Evolutionary conservation across 768 basidiomycete species (phyloP), one percentile per base, ranked within the genome.

Genomic region (Lactifluus echinatus): DNA sequence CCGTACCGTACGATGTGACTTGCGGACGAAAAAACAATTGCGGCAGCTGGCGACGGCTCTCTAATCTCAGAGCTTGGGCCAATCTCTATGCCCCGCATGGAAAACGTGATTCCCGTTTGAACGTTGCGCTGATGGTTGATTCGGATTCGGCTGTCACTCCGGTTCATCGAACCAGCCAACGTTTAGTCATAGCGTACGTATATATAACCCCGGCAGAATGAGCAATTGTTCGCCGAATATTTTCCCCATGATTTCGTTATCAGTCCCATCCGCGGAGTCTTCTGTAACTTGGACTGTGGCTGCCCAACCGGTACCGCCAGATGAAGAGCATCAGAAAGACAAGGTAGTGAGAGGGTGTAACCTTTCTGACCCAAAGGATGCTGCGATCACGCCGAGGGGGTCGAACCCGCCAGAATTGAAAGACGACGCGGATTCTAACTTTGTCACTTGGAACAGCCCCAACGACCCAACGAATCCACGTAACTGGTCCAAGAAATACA

Each of bases 391-490:
- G n/a, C n/a, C 10, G n/a, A 29, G 19, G 12, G 26, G 3, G 17
- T 26, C 24, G 17, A 19, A 19, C 8, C 17, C 17, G 0, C 34
- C 44, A 45, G 14, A 17, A 24, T 21, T 33, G 10, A 28, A 40
- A 14, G 26, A 23, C 2, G 40, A 40, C 47, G 34, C 37, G 6
- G 42, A 24, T n/a, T 12, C 47, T 8, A 31, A 31, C 24, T 12
- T 56, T n/a, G 55, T 59, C 42, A 55, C 53, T 3, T 59, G 58
- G 58, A 53, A 59, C 29, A 23, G 47, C 7, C 40, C 53, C 42
- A 34, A 55, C 34, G 58, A 59, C 19, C 52, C 52, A 1, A 39
- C 40, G 24, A 59, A 59, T 33, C 58, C 58, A 19, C 58, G 43
- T 21, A 59, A 59, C 47, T 59, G 58, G 58, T 59, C 58, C 8